Conservation (phyloP, 1,139 yeast species). For the Candida pseudoviswanathii region DNA sequence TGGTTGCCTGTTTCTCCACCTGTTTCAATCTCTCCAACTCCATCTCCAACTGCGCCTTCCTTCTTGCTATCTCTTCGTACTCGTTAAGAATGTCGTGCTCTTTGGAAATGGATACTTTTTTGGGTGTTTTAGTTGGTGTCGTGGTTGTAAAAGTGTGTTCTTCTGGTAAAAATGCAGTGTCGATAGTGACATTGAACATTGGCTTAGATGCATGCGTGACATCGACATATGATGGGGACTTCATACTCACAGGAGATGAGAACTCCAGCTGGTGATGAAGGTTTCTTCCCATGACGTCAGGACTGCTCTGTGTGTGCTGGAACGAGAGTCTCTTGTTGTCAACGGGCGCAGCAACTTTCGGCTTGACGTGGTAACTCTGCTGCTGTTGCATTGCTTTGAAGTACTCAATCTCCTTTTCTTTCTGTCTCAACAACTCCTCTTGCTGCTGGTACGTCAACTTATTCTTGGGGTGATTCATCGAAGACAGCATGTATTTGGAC, state of each 20-base stretch:
- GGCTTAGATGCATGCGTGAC: constrained; percentile 6
- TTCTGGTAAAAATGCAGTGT: constrained; percentile 24
- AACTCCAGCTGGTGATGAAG: neutral
- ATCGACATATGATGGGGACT: constrained; percentile 13
- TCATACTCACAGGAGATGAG: constrained; percentile 5
- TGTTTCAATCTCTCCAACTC: constrained; percentile 42
- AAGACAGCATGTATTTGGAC: constrained; percentile 21
- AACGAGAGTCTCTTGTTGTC: constrained; percentile 23
- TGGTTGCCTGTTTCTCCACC: constrained; percentile 28
- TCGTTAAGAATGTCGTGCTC: constrained; percentile 20
- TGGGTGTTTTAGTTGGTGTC: constrained; percentile 15
- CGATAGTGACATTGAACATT: constrained; percentile 27
- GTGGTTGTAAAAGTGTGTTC: constrained; percentile 14
- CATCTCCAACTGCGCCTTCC: constrained; percentile 42
- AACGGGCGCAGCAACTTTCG: constrained; percentile 13
- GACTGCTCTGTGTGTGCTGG: constrained; percentile 12
- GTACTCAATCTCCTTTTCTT: constrained; percentile 36
- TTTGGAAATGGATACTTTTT: constrained; percentile 6
- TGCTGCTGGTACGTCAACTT: constrained; percentile 20
- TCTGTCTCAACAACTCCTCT: constrained; percentile 21
- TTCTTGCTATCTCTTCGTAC: constrained; percentile 33
- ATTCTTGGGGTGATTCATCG: constrained; percentile 23
- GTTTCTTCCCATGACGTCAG: constrained; percentile 3
- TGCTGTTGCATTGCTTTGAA: constrained; percentile 36
- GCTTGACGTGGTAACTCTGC: constrained; percentile 30